phyloP scores from a whole-genome alignment of 2,329 filamentous ascomycete species.

The Aaosphaeria arxii region DNA sequence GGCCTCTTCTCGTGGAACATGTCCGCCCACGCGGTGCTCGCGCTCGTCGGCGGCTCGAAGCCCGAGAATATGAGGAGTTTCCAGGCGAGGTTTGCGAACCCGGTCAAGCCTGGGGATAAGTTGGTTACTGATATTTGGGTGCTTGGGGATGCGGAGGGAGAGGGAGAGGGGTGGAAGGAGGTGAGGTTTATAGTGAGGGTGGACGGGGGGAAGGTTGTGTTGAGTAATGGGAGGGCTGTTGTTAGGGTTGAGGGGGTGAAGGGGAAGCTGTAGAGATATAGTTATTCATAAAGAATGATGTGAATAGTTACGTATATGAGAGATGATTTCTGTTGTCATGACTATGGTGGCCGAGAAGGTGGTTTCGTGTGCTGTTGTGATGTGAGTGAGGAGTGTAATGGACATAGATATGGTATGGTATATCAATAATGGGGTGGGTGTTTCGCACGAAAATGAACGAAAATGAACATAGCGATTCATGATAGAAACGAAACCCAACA shows the following conservation, averaged over 20 bases:
- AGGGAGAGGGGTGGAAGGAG: conserved; percentile 67
- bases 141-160: conserved; percentile 62
- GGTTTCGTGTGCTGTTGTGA: too few relatives aligned
- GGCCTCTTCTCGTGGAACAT: conserved; percentile 87
- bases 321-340: too few relatives aligned
- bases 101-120: conserved; percentile 80
- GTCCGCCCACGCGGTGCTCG: conserved; percentile 69
- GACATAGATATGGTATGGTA: too few relatives aligned
- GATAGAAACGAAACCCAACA: too few relatives aligned
- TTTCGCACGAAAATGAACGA: too few relatives aligned
- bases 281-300: too few relatives aligned
- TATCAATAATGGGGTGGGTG: too few relatives aligned
- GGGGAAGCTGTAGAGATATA: conserved; percentile 35
- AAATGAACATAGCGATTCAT: too few relatives aligned
- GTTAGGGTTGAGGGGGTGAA: conserved; percentile 61
- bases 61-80: conserved; percentile 83
- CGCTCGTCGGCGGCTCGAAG: conserved; percentile 71
- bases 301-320: too few relatives aligned
- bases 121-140: conserved; percentile 79
- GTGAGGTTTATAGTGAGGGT: conserved; percentile 76
- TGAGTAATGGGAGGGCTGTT: conserved; percentile 82
- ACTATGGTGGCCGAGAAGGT: too few relatives aligned
- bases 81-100: conserved; percentile 82
- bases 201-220: conserved; percentile 75
- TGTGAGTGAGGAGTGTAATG: too few relatives aligned